Percentiles rank a stretch among this genome's conserved stretches.
Evolutionary conservation across 495 filamentous ascomycete species (phyloP).

Genomic region (Amphirosellinia nigrospora): DNA sequence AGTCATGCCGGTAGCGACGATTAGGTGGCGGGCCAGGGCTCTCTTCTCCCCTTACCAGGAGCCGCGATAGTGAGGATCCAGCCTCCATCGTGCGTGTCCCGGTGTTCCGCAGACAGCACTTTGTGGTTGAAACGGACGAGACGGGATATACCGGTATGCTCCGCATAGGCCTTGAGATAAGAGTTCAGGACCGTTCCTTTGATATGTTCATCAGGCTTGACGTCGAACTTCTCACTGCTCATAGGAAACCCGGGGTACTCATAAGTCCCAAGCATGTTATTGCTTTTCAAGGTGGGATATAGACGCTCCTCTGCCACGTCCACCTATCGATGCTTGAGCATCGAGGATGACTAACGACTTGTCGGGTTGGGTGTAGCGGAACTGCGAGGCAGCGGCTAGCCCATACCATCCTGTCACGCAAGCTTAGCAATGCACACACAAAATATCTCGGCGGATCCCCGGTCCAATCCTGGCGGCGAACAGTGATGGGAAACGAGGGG

Average conservation of each 20-base stretch:
- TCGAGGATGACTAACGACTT: slow-evolving; percentile 47
- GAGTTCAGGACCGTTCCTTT: slow-evolving; percentile 67
- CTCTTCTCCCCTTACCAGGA: slow-evolving; percentile 15
- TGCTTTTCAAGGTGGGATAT: slow-evolving; percentile 70
- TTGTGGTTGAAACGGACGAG: slow-evolving; percentile 60
- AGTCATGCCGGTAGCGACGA: slow-evolving; percentile 47
- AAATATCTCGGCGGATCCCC: background rate
- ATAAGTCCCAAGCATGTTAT: slow-evolving; percentile 67
- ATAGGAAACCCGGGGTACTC: slow-evolving; percentile 80
- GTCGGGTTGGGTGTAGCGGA: slow-evolving; percentile 46
- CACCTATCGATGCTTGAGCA: slow-evolving; percentile 58
- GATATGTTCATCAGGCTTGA: slow-evolving; percentile 69
- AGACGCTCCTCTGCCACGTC: slow-evolving; percentile 66
- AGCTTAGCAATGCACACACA: slow-evolving; percentile 9
- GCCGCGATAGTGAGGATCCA: slow-evolving; percentile 47
- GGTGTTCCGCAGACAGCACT: slow-evolving; percentile 60
- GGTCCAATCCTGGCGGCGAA: background rate
- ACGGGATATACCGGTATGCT: slow-evolving; percentile 61
- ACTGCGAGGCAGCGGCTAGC: slow-evolving; percentile 49
- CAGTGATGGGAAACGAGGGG: background rate
- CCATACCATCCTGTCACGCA: slow-evolving; percentile 46
- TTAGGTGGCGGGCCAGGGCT: slow-evolving; percentile 40
- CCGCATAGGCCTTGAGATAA: slow-evolving; percentile 70
- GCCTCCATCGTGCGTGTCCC: slow-evolving; percentile 39
- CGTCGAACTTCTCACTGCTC: slow-evolving; percentile 61